Base-by-base conservation (phyloP, 768 basidiomycete species). In the Boletales sp. region DNA sequence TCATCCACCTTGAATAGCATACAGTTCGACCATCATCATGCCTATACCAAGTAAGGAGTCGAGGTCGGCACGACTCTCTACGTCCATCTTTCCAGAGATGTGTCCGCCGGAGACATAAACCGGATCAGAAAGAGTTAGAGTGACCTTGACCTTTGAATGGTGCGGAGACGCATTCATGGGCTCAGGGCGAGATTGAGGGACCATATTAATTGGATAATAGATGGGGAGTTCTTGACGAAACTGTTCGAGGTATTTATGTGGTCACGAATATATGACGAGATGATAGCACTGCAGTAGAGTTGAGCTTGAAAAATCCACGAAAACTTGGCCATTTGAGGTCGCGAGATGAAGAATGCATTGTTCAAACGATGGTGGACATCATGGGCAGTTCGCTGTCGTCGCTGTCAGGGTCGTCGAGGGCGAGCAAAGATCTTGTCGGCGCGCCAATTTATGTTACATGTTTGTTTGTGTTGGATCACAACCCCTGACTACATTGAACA, bases 11-110 rank as follows among this genome's bases (percentile, higher is more conserved):
- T 90, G 83, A 47, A 81, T 74, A 1, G 81, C 90, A 48, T 83
- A 78, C 18, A 92, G 71, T 64, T 91, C 90, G 34, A 90, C 80
- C 80, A 86, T 84, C 57, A 91, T 87, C 13, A 81, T 65, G 17
- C 82, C 79, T 48, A 92, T 80, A 12, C 87, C 90, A 24, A 92
- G 76, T 5, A 83, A 79, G 59, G 74, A 75, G 19, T 64, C 72
- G 35, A 67, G 68, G 69, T 90, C 90, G 2, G 87, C 80, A 56
- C 80, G 79, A 67, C 83, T 87, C 67, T 91, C 89, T 61, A 91
- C 74, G 63, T 89, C 81, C 77, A 91, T 76, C 71, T 85, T 89
- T 11, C 90, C 90, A 21, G 21, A 21, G 21, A 4, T 21, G 21
- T 21, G 21, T 21, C 21, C 4, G 21, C 21, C 21, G 21, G 21